Evolutionary conservation across 2,329 filamentous ascomycete genomes (phyloP).

Genomic region (Fusarium paranaense): DNA sequence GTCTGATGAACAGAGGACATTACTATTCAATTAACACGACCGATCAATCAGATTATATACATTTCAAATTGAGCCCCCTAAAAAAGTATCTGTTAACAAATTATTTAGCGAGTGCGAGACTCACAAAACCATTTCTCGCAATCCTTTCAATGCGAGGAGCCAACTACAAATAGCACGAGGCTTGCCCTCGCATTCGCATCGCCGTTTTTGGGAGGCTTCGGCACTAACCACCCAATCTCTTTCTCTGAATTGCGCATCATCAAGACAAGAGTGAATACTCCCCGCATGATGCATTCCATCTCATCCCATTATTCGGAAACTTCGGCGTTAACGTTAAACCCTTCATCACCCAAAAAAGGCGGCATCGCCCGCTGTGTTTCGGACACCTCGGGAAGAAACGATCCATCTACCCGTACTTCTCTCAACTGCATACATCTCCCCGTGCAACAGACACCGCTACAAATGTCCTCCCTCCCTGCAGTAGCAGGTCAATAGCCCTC

Average conservation of each 20-base stretch:
- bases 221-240: background rate
- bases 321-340: background rate
- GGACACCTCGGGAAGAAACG: background rate
- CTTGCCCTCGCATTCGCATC: constrained; percentile 27
- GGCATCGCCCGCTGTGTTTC: background rate
- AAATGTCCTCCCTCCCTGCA: background rate
- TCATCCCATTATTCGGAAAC: background rate
- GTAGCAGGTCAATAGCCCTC: constrained; percentile 5
- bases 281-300: background rate
- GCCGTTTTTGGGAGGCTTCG: background rate
- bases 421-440: background rate
- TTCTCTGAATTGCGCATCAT: background rate
- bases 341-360: background rate
- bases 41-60: background rate
- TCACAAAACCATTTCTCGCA: background rate
- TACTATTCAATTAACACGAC: background rate
- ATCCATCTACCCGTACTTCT: background rate
- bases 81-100: background rate
- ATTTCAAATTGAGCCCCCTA: background rate
- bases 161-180: background rate
- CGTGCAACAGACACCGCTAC: background rate
- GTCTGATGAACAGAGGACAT: background rate
- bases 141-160: background rate
- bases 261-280: background rate
- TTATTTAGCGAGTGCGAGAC: constrained; percentile 21